Evolutionary conservation across 768 basidiomycete species (phyloP).

Genomic region (Sistotremastrum suecicum): DNA sequence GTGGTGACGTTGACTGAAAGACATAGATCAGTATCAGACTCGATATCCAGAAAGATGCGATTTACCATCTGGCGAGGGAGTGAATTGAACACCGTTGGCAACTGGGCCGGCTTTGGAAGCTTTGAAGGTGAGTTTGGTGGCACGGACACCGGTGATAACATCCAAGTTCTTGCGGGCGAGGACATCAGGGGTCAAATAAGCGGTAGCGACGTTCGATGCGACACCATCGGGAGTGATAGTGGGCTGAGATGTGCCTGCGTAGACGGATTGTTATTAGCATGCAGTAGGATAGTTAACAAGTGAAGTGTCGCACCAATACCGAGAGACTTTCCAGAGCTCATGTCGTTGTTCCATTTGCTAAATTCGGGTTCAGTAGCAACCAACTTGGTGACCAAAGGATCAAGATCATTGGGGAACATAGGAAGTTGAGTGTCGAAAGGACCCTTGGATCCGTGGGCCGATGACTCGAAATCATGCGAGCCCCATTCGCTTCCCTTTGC

Average conservation of each 20-base stretch:
- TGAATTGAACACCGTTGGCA: background rate
- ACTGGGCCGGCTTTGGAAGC: constrained; percentile 3
- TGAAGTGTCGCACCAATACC: constrained; percentile 10
- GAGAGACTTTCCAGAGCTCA: constrained; percentile 11
- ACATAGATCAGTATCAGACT: background rate
- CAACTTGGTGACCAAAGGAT: background rate
- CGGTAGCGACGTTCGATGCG: constrained; percentile 6
- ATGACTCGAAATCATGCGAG: constrained; percentile 7
- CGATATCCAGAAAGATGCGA: background rate
- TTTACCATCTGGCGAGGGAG: constrained; percentile 1
- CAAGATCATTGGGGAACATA: background rate
- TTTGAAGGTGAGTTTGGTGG: too few species aligned
- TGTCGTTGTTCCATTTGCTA: constrained; percentile 13
- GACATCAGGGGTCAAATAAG: constrained; percentile 5
- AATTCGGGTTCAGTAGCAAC: constrained; percentile 6
- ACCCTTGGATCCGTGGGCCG: constrained; percentile 12
- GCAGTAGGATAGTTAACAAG: too few species aligned
- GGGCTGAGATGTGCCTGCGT: constrained; percentile 3
- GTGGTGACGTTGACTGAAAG: background rate
- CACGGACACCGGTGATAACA: constrained; percentile 3
- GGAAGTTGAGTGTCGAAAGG: constrained; percentile 10
- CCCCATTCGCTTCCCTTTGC: too few species aligned
- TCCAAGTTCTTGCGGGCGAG: constrained; percentile 9
- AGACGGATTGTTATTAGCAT: background rate
- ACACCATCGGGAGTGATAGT: constrained; percentile 5